These are phyloP conservation scores for Bisporella sp. DNA, from an alignment of 2,329 filamentous ascomycete genomes.

Conservation along the genomic window DNA sequence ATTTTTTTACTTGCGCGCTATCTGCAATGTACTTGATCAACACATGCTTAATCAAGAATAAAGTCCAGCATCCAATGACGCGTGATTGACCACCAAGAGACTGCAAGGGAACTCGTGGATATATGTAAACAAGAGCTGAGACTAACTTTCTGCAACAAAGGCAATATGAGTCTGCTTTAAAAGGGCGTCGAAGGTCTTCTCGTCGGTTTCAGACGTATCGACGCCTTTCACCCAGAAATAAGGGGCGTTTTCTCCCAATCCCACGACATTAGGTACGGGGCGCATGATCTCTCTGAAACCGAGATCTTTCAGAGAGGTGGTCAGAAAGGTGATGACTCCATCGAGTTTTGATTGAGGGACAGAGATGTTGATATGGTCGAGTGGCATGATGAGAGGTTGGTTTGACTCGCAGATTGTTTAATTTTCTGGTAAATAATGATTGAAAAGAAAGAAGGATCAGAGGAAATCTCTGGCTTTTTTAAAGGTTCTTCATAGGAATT, in stretches of 20 bases:
- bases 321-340: constrained; percentile 10
- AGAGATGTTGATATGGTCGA: constrained; percentile 7
- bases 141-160: constrained; percentile 12
- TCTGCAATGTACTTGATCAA: constrained; percentile 2
- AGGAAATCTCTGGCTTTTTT: too few relatives aligned
- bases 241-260: constrained; percentile 8
- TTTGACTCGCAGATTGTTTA: too few relatives aligned
- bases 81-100: neutral
- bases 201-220: constrained; percentile 1
- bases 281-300: constrained; percentile 12
- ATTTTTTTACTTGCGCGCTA: constrained; percentile 10
- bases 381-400: constrained; percentile 7
- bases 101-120: neutral
- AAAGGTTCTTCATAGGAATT: too few relatives aligned
- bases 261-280: constrained; percentile 8
- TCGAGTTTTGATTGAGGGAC: constrained; percentile 11
- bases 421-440: too few relatives aligned
- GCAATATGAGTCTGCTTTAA: constrained; percentile 8
- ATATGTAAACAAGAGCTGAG: neutral
- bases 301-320: constrained; percentile 5
- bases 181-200: too few relatives aligned
- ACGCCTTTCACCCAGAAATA: constrained; percentile 9
- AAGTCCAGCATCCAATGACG: too few relatives aligned
- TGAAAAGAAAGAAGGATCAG: too few relatives aligned
- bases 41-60: too few relatives aligned